Conservation (phyloP, 768 basidiomycete species). For the Rhodotorula toruloides region DNA sequence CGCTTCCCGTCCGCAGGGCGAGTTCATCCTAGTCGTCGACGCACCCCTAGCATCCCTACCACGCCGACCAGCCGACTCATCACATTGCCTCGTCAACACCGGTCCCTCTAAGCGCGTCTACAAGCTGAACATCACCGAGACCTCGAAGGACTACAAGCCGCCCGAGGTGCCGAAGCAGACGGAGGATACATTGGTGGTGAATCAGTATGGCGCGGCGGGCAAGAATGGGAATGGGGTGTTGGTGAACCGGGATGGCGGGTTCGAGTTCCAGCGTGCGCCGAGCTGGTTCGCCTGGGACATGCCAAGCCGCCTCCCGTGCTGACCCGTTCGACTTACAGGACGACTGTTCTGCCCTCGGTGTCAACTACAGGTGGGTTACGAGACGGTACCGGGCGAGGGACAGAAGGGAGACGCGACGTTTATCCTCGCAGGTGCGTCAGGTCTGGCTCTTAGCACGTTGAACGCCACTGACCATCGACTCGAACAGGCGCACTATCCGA, state of each 20-base stretch:
- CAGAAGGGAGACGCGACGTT: conserved; percentile 30
- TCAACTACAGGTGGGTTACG: conserved; percentile 30
- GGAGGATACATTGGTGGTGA: neutral
- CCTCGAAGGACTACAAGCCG: neutral
- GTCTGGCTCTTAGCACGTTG: neutral
- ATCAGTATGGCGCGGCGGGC: conserved; percentile 14
- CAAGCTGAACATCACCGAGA: conserved; percentile 27
- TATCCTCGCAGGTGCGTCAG: conserved; percentile 16
- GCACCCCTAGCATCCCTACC: conserved; percentile 14
- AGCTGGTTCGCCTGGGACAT: neutral
- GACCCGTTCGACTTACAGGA: too few species aligned
- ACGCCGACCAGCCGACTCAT: conserved; percentile 18
- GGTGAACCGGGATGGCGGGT: conserved; percentile 21
- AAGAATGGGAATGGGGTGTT: conserved; percentile 26
- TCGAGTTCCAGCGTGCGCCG: conserved; percentile 32
- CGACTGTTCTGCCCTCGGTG: conserved; percentile 32
- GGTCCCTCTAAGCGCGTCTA: conserved; percentile 6
- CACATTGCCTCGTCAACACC: conserved; percentile 14
- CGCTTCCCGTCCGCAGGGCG: conserved; percentile 15
- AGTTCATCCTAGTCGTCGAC: conserved; percentile 33
- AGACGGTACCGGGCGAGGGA: conserved; percentile 23
- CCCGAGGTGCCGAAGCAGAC: neutral
- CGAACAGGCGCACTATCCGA: conserved; percentile 15
- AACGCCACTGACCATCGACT: too few species aligned
- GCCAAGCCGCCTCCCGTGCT: neutral